Percentiles rank a stretch among this genome's conserved stretches.
Evolutionary conservation across 169 alveolate species (phyloP).

Genomic region (Nephromyces sp.): DNA sequence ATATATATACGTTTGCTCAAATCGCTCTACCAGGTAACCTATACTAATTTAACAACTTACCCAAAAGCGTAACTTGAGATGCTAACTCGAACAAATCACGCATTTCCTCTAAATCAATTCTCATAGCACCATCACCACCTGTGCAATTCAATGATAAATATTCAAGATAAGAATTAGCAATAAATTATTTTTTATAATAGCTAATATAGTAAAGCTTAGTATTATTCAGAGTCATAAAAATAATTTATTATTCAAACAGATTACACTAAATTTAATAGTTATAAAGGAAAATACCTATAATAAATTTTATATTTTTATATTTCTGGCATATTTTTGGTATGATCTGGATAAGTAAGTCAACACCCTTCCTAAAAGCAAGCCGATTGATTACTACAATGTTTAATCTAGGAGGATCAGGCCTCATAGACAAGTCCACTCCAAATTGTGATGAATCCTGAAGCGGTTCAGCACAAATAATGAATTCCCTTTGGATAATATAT

Average conservation of each 20-base stretch:
- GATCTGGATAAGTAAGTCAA: constrained; percentile 86
- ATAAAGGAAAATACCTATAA: constrained; percentile 10
- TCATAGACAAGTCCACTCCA: constrained; percentile 47
- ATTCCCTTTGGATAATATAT: not conserved
- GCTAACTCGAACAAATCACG: constrained; percentile 77
- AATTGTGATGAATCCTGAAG: constrained; percentile 47
- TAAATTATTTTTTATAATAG: too few relatives aligned
- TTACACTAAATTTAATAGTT: not conserved
- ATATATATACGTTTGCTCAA: not conserved
- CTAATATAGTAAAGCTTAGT: too few relatives aligned
- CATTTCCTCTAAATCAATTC: constrained; percentile 82
- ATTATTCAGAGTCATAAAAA: not conserved
- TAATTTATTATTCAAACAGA: not conserved
- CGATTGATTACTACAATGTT: constrained; percentile 89
- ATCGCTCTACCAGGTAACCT: not conserved
- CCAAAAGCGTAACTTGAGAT: constrained; percentile 84
- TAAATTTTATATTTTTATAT: constrained; percentile 63
- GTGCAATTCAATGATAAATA: constrained; percentile 1
- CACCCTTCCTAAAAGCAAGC: constrained; percentile 93
- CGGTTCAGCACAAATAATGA: not conserved
- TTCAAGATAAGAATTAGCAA: not conserved
- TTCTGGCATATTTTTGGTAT: constrained; percentile 89
- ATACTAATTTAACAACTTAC: constrained; percentile 8
- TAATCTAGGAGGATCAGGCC: constrained; percentile 56
- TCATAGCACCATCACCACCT: constrained; percentile 98